phyloP scores from a whole-genome alignment of 169 alveolate species.

The Fabrea salina region DNA sequence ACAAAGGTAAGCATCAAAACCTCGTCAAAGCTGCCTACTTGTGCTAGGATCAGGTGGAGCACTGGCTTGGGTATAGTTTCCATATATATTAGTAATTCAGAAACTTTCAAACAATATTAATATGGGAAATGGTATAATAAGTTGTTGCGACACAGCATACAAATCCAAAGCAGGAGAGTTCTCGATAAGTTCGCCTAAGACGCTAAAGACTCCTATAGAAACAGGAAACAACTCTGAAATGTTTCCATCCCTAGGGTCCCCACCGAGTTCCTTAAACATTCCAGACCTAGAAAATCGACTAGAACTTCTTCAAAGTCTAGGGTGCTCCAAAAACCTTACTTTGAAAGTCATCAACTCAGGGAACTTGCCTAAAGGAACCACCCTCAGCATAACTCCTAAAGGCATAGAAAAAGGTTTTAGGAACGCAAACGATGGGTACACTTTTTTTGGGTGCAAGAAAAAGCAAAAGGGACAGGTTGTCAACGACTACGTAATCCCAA shows the following conservation, averaged over 20 bases:
- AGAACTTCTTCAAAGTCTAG: background rate
- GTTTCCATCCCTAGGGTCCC: background rate
- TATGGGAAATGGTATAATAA: conserved; percentile 7
- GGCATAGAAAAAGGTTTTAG: conserved; percentile 43
- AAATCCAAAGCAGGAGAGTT: background rate
- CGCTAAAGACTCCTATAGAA: background rate
- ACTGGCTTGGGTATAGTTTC: background rate
- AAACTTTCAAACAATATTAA: background rate
- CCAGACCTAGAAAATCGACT: background rate
- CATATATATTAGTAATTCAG: too few species aligned
- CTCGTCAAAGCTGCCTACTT: background rate
- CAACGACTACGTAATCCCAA: conserved; percentile 63
- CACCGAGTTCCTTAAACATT: background rate
- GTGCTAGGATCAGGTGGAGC: background rate
- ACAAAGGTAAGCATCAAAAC: background rate
- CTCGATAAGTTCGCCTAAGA: background rate
- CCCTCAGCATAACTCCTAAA: conserved; percentile 36
- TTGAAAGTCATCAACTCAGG: conserved; percentile 13
- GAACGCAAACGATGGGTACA: conserved; percentile 48
- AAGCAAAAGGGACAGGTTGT: conserved; percentile 19
- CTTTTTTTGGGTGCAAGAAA: conserved; percentile 65
- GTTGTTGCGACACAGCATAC: background rate
- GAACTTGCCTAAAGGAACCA: conserved; percentile 38
- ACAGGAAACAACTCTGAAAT: background rate
- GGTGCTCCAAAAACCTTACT: background rate